Evolutionary conservation across 495 filamentous ascomycete species (phyloP), one percentile per base, ranked within the genome.

Genomic region (Recurvomyces mirabilis): DNA sequence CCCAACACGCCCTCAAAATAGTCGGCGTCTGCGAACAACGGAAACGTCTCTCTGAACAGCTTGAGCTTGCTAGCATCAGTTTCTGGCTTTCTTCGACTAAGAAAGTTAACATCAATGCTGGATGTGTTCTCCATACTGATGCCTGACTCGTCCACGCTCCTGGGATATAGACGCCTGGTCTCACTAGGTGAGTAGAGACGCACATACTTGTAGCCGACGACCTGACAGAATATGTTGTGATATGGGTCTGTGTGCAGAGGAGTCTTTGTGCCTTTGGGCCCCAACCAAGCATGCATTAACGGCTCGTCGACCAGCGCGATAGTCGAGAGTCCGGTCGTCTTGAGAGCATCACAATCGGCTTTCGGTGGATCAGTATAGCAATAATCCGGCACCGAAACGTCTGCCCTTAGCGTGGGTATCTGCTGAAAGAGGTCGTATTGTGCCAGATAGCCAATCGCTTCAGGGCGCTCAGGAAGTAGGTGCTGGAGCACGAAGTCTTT

Each of bases 71-170:
- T 21, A 28, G 35, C 23, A 9, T 3, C 14, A 5, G 15, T 22
- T 12, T 22, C 39, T 13, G 24, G 17, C 3, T 38, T 15, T 11
- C 28, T 29, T 1, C 25, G 5, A 5, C 40, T 19, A 13, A 43
- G 26, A 6, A 20, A 20, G 15, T 15, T 54, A 12, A 93, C 54
- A 55, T 95, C 87, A 1, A 89, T 66, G 44, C 68, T 46, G 43
- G 81, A 85, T 11, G 91, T 98, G 56, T 98, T 98, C 14, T 78
- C 77, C 88, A 95, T 95, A 63, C 93, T 84, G 30, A 96, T 79
- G 0, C 73, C 70, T 7, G 78, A 78, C 21, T 74, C 72, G 47
- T 86, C 84, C 39, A 69, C 62, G 0, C 78, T 78, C 35, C 81
- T 68, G 0, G 85, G 77, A 51, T 82, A 75, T 54, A 96, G 54